Evolutionary conservation across 1,139 yeast species (phyloP), one percentile per base, ranked within the genome.

Genomic region (Sugiyamaella paludigena): DNA sequence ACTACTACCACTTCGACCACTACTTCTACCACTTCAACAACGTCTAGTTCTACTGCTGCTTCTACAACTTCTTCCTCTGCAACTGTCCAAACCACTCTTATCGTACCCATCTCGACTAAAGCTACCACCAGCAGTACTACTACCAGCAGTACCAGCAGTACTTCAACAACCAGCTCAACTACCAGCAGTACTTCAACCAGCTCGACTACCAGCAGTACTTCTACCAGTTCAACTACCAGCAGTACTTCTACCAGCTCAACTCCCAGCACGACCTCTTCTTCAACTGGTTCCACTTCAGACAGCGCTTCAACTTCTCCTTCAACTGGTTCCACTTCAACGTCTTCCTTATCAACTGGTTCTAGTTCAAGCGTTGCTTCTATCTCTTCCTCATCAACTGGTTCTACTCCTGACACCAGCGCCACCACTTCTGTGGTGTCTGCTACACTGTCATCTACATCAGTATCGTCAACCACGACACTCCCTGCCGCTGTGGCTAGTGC

Each of bases 1-100:
- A 16, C 31, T 34, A 13, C 48, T 7, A 26, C 34, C 19, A 26
- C 29, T 10, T n/a, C 11, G 13, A 5, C 11, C 47, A 2, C 38
- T 31, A 12, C 50, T 19, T 16, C 49, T 32, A 12, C 49, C 7
- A 13, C 44, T 9, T 29, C 49, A 8, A 43, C 50, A 19, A 35
- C 54, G 2, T 30, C 56, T 19, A 26, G n/a, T 11, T 15, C 47
- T 3, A 9, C 37, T 24, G 47, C 40, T n/a, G 32, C 48, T 34
- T 8, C 42, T 11, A 13, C 43, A 11, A 12, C 43, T 7, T 43
- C 36, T 27, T 24, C 48, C 30, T 15, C 28, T 30, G 9, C 34
- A 24, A 33, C 33, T 27, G 31, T 33, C 13, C 33, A 9, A 19
- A 32, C 31, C 26, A 37, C 37, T 31, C 15, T 37, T 34, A 27